Conservation (phyloP, 163 green algal species). For the Scenedesmus sp. region DNA sequence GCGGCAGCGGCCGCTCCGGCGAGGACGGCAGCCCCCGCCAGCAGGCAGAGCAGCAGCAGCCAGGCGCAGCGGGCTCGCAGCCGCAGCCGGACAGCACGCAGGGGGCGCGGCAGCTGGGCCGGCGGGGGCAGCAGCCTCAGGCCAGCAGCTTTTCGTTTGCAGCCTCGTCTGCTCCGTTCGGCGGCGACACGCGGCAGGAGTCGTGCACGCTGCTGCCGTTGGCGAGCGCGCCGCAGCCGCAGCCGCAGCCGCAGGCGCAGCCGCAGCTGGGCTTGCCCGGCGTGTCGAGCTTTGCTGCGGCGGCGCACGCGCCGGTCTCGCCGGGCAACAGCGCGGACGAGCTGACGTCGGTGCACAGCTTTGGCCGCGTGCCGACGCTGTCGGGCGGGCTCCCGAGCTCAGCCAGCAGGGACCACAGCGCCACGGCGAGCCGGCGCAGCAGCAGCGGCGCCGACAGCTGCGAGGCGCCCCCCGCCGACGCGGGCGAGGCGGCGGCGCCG, state of each 20-base stretch:
- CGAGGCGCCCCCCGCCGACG: background rate
- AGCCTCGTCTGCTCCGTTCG: too few species aligned
- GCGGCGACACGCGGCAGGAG: too few species aligned
- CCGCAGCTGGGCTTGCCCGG: background rate
- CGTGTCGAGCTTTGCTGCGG: slow-evolving; percentile 9
- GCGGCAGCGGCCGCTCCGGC: background rate
- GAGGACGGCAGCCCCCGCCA: background rate
- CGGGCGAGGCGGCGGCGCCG: too few species aligned
- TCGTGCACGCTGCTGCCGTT: too few species aligned
- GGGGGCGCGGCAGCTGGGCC: background rate
- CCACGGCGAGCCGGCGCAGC: background rate
- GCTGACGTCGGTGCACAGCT: background rate
- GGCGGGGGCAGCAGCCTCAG: background rate
- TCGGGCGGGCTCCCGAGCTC: background rate
- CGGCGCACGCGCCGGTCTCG: background rate
- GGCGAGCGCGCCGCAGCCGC: background rate
- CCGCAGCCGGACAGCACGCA: background rate
- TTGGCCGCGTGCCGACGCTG: background rate
- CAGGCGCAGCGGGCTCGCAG: background rate
- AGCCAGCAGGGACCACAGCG: background rate
- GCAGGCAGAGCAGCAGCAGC: background rate
- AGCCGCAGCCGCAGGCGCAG: slow-evolving; percentile 13
- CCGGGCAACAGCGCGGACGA: background rate
- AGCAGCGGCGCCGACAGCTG: slow-evolving; percentile 6
- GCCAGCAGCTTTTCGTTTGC: too few species aligned